A percentile compares a stretch with the other conserved stretches of the same genome.
phyloP scores from a whole-genome alignment of 805 yeast species.

The Kockiozyma suomiensis region DNA sequence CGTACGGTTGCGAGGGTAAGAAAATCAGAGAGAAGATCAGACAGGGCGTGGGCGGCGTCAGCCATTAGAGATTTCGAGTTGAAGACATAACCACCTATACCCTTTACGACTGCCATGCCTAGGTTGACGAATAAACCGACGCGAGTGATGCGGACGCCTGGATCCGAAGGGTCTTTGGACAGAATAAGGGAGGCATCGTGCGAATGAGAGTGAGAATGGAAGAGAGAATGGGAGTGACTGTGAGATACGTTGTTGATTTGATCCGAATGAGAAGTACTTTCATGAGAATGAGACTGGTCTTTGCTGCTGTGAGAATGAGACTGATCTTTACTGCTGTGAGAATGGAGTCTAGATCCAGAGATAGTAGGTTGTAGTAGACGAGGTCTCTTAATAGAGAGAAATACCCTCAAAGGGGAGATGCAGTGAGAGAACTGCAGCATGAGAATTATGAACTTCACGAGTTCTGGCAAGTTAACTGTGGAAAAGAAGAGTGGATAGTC shows the following conservation, averaged over 20 bases:
- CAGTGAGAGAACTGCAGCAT: background rate
- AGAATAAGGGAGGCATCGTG: slow-evolving; percentile 19
- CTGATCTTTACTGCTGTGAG: too few relatives aligned
- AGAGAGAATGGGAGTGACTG: background rate
- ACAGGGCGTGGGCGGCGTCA: slow-evolving; percentile 90
- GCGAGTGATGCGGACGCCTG: slow-evolving; percentile 93
- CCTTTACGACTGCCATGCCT: slow-evolving; percentile 83
- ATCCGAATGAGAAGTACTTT: too few relatives aligned
- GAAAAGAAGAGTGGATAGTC: background rate
- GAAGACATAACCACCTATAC: slow-evolving; percentile 85
- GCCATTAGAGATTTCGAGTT: slow-evolving; percentile 94
- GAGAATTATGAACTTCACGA: background rate
- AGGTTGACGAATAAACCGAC: slow-evolving; percentile 83
- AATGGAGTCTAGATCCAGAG: too few relatives aligned
- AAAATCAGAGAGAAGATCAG: slow-evolving; percentile 88
- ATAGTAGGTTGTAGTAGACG: too few relatives aligned
- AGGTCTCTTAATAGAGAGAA: background rate
- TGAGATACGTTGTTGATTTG: background rate
- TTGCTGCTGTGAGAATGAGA: too few relatives aligned
- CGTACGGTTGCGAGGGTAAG: slow-evolving; percentile 87
- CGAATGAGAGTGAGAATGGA: background rate
- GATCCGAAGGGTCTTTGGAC: slow-evolving; percentile 57
- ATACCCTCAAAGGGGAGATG: background rate
- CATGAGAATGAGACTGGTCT: too few relatives aligned
- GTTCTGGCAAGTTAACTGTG: background rate